phyloP scores from a whole-genome alignment of 495 filamentous ascomycete genomes.

The Podospora comata region DNA sequence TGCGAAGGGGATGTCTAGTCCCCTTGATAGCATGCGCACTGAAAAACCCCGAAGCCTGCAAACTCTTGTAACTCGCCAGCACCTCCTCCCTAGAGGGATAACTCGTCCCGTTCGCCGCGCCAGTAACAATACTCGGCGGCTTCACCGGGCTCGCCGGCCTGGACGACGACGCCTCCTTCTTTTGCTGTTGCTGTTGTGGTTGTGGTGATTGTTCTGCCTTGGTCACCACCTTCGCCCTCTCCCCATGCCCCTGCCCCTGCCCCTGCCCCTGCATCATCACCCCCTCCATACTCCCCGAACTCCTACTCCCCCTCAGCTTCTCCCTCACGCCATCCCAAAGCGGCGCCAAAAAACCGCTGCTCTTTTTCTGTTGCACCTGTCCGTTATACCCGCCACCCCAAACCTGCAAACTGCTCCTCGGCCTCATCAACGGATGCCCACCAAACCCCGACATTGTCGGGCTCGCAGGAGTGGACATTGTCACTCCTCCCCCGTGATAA shows the following conservation, averaged over 20 bases:
- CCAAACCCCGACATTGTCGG: background rate
- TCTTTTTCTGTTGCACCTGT: constrained; percentile 1
- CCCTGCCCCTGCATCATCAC: background rate
- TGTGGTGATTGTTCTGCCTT: background rate
- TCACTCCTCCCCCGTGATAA: background rate
- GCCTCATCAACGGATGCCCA: constrained; percentile 4
- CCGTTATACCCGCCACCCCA: constrained; percentile 12
- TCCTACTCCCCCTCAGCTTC: constrained; percentile 28
- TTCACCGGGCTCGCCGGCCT: background rate
- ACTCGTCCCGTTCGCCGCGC: constrained; percentile 13
- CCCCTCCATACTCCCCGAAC: constrained; percentile 23
- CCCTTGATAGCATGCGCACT: constrained; percentile 47
- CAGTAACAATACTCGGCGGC: background rate
- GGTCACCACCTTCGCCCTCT: background rate
- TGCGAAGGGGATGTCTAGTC: constrained; percentile 38
- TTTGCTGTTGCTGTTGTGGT: background rate
- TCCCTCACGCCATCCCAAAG: constrained; percentile 37
- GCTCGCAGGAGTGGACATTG: background rate
- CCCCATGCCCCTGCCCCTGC: background rate
- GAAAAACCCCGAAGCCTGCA: constrained; percentile 49
- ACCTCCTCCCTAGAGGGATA: constrained; percentile 47
- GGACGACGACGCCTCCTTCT: background rate
- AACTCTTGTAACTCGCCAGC: constrained; percentile 43
- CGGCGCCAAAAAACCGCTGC: constrained; percentile 29
- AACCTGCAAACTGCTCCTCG: constrained; percentile 1